Percentiles rank a stretch among this genome's conserved stretches.
phyloP scores from a whole-genome alignment of 192 early-diverging fungal genomes.

The Coemansia sp. region DNA sequence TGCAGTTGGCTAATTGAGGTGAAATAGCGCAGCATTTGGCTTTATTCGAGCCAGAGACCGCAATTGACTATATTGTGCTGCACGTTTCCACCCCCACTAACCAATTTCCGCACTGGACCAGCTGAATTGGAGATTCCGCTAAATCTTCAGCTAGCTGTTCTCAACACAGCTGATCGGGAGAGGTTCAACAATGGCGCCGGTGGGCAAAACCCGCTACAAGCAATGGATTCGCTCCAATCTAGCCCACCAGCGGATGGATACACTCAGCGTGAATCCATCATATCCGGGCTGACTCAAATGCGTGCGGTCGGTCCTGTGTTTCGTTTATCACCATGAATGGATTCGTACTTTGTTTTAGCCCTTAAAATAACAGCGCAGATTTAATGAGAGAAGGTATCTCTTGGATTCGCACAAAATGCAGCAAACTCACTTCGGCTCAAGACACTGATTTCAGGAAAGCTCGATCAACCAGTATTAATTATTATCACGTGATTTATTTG shows the following conservation, averaged over 20 bases:
- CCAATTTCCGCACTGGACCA: no score
- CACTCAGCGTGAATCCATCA: neutral
- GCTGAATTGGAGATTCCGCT: no score
- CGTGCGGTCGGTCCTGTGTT: neutral
- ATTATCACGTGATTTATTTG: slow-evolving; percentile 5
- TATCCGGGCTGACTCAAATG: neutral
- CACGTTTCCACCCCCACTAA: no score
- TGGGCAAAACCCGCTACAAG: neutral
- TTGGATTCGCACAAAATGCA: neutral
- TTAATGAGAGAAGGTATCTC: slow-evolving; percentile 31
- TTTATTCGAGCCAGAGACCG: no score
- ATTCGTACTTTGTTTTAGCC: slow-evolving; percentile 41
- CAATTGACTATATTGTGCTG: no score
- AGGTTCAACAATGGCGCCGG: neutral
- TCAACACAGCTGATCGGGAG: neutral
- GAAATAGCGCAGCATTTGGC: no score
- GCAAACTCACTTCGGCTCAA: slow-evolving; percentile 7
- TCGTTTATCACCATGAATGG: slow-evolving; percentile 15
- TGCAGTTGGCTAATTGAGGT: no score
- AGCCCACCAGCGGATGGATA: neutral
- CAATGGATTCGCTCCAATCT: neutral
- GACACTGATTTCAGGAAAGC: neutral
- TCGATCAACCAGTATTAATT: slow-evolving; percentile 2
- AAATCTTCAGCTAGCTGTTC: neutral
- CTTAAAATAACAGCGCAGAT: slow-evolving; percentile 19